Evolutionary conservation across 2,329 filamentous ascomycete genomes (phyloP).

Genomic region (Talaromyces piceae): DNA sequence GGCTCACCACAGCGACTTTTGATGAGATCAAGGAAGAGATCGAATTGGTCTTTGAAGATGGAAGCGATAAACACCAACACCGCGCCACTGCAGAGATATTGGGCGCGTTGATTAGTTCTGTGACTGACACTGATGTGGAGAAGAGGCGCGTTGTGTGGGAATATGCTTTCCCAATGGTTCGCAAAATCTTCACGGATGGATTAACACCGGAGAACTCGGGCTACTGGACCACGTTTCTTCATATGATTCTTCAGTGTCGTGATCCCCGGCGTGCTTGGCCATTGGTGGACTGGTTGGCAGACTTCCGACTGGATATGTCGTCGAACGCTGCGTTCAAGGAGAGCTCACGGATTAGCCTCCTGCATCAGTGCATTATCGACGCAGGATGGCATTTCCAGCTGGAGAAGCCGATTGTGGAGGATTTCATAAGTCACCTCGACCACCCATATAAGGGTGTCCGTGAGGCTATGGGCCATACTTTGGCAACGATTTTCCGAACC

Average conservation of each 20-base stretch:
- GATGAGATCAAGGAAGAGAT: conserved; percentile 81
- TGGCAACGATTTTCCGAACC: conserved; percentile 82
- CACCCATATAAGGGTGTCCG: conserved; percentile 97
- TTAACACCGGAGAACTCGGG: conserved; percentile 87
- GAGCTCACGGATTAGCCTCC: conserved; percentile 85
- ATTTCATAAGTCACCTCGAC: conserved; percentile 86
- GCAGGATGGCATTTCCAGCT: conserved; percentile 94
- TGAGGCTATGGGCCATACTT: conserved; percentile 84
- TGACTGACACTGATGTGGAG: conserved; percentile 67
- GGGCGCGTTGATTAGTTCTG: conserved; percentile 72
- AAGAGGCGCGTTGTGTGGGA: conserved; percentile 74
- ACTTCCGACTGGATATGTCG: conserved; percentile 84
- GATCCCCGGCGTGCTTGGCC: conserved; percentile 85
- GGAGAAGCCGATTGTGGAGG: conserved; percentile 76
- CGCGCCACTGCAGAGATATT: conserved; percentile 91
- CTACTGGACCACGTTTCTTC: conserved; percentile 93
- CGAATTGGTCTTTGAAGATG: conserved; percentile 74
- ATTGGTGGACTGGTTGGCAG: conserved; percentile 70
- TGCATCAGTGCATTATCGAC: conserved; percentile 82
- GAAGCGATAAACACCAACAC: conserved; percentile 95
- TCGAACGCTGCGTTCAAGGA: conserved; percentile 99
- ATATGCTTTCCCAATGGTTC: conserved; percentile 82
- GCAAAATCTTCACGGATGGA: conserved; percentile 80
- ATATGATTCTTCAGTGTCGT: conserved; percentile 78
- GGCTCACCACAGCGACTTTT: conserved; percentile 67